Evolutionary conservation across 768 basidiomycete species (phyloP).

Genomic region (Rossbeevera mucosa): DNA sequence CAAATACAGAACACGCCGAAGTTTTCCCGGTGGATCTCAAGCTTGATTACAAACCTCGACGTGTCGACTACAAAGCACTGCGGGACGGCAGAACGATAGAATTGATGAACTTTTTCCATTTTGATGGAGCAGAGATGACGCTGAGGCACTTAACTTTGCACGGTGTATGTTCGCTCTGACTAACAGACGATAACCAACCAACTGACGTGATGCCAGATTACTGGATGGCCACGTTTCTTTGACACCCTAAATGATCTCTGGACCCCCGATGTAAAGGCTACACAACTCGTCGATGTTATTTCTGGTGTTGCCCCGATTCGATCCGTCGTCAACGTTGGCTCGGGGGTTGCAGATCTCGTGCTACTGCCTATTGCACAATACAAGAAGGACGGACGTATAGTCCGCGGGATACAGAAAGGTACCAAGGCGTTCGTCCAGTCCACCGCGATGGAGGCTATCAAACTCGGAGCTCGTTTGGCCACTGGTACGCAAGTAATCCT

Average conservation of each 20-base stretch:
- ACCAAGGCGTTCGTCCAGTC: constrained; percentile 90
- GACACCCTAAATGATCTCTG: constrained; percentile 95
- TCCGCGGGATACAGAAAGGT: constrained; percentile 91
- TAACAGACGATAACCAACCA: not conserved
- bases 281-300: constrained; percentile 94
- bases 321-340: constrained; percentile 95
- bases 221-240: constrained; percentile 87
- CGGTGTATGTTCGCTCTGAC: constrained; percentile 59
- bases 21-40: constrained; percentile 94
- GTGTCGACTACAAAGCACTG: constrained; percentile 90
- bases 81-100: constrained; percentile 91
- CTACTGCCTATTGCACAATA: constrained; percentile 96
- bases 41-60: constrained; percentile 96
- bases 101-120: constrained; percentile 99
- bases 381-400: constrained; percentile 90
- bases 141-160: constrained; percentile 86
- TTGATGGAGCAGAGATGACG: constrained; percentile 98
- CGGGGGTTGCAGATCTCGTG: constrained; percentile 93
- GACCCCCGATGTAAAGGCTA: constrained; percentile 99
- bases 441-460: constrained; percentile 93
- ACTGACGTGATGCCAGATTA: constrained; percentile 55
- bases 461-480: constrained; percentile 87
- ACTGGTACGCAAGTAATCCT: constrained; percentile 98
- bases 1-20: constrained; percentile 75
- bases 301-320: constrained; percentile 96